Evolutionary conservation across 306 rosid genomes (phyloP), one percentile per base, ranked within the genome.

Genomic region (Comarum palustre): DNA sequence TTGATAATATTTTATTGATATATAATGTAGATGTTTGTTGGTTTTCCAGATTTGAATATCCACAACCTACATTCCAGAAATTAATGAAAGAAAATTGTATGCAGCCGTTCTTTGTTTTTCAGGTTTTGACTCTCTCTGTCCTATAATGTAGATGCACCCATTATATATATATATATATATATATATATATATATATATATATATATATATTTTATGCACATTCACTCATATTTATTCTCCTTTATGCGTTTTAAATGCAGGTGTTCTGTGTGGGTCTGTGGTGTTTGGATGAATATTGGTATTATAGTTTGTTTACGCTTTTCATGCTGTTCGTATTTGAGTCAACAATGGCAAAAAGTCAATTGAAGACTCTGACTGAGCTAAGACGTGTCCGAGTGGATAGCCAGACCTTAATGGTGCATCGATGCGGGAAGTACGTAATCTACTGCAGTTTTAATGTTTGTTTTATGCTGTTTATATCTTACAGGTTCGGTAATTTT

Each of bases 261-360:
- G 99, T 95, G 71, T 95, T 95, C 83, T 95, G 97, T 75, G 99
- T 95, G 84, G 99, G 99, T 45, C 96, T 95, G 61, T 95, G 99
- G 99, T 95, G 99, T 83, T 81, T 95, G 89, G 99, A 95, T 72
- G 99, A 91, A 81, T 95, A 88, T 85, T 95, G 99, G 99, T 95
- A 95, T 83, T 95, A 95, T 85, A 95, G 99, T 82, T 77, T 95
- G 87, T 95, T 95, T 81, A 95, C 99, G 25, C 93, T 95, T 31
- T 90, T 88, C 77, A 95, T 95, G 99, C 80, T 95, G 75, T 91
- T 95, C 65, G 87, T 95, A 97, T 95, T 95, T 57, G 99, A 95
- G 87, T 92, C 99, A 46, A 91, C 99, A 73, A 95, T 95, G 99
- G 99, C 99, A 70, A 95, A 91, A 82, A 95, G 96, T 80, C 90